A percentile compares a stretch with the other conserved stretches of the same genome.
These are phyloP conservation scores for Xylaria longipes DNA, from an alignment of 495 filamentous ascomycete genomes.

Conservation along the genomic window DNA sequence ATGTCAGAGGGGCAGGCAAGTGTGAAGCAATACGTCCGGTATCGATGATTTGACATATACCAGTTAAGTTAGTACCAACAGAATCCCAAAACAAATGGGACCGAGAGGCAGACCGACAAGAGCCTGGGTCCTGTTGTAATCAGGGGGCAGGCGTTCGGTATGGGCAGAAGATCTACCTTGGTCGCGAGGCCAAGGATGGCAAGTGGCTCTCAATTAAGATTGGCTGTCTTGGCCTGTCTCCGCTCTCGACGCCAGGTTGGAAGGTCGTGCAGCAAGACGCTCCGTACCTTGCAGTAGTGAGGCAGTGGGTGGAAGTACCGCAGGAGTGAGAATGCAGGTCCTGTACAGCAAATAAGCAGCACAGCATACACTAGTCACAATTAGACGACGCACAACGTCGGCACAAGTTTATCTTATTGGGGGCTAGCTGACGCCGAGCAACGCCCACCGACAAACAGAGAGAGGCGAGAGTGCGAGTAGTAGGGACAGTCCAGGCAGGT, in stretches of 20 bases:
- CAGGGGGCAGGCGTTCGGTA: slow-evolving; percentile 12
- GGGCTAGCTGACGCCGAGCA: neutral
- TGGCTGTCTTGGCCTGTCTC: slow-evolving; percentile 20
- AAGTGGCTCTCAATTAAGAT: slow-evolving; percentile 27
- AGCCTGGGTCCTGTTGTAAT: neutral
- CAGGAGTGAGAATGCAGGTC: slow-evolving; percentile 15
- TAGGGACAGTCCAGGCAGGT: neutral
- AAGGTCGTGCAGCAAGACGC: slow-evolving; percentile 23
- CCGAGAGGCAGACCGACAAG: slow-evolving; percentile 18
- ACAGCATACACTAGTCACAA: neutral
- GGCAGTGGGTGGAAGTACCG: slow-evolving; percentile 3
- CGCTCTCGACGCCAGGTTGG: slow-evolving; percentile 14
- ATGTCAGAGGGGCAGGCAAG: slow-evolving; percentile 15
- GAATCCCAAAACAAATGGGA: slow-evolving; percentile 21
- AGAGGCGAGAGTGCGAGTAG: neutral
- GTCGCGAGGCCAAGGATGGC: slow-evolving; percentile 6
- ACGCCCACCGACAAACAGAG: neutral
- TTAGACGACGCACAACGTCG: neutral
- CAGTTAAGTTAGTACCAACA: neutral
- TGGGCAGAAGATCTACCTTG: slow-evolving; percentile 20
- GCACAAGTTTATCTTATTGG: neutral
- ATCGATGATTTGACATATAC: slow-evolving; percentile 12
- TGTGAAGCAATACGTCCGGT: neutral
- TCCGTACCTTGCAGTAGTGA: slow-evolving; percentile 30
- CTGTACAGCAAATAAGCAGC: neutral